Base-by-base conservation (phyloP, 2,329 filamentous ascomycete species). In the Lecanoromycetidae sp. region DNA sequence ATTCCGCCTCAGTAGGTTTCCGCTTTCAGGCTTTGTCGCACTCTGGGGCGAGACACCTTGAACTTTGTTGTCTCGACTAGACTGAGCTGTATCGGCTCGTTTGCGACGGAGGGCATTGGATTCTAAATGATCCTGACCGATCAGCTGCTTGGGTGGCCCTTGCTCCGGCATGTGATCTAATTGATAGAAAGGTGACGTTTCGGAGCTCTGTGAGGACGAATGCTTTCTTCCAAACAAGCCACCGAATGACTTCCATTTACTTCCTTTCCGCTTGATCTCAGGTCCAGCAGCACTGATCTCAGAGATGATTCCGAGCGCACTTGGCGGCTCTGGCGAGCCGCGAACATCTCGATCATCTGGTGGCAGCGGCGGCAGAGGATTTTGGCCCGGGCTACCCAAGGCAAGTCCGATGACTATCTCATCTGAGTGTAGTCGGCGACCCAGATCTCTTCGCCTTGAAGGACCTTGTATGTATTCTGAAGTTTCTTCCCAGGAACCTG, bases 391-490 rank as follows among this genome's bases (percentile, higher is more conserved):
- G 57, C 82, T 87, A 26, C 82, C 83, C 47, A 87, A 65, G 1
- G 83, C 83, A 71, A 87, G 80, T 8, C 84, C 84, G 52, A 87
- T 87, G 55, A 68, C 70, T 51, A 67, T 64, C 36, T 69, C 67
- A 6, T 66, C 63, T 29, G 46, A 47, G 52, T 38, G 30, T 23
- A 42, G 30, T 25, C 32, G 43, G 19, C 20, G 33, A 5, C 22
- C 27, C 20, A 34, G n/a, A 13, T 32, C 26, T 35, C 30, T 29
- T 17, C n/a, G 45, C 23, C 15, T 23, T 15, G 13, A 15, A 26
- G 32, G 23, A 12, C 10, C 3, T n/a, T 36, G 29, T n/a, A 29
- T 22, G 13, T 42, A n/a, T 13, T 23, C 25, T 4, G 30, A 35
- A 34, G 15, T 20, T 12, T 8, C 29, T 19, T 41, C 30, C 17